Evolutionary conservation across 768 basidiomycete species (phyloP).

Genomic region (Suillus clintonianus): DNA sequence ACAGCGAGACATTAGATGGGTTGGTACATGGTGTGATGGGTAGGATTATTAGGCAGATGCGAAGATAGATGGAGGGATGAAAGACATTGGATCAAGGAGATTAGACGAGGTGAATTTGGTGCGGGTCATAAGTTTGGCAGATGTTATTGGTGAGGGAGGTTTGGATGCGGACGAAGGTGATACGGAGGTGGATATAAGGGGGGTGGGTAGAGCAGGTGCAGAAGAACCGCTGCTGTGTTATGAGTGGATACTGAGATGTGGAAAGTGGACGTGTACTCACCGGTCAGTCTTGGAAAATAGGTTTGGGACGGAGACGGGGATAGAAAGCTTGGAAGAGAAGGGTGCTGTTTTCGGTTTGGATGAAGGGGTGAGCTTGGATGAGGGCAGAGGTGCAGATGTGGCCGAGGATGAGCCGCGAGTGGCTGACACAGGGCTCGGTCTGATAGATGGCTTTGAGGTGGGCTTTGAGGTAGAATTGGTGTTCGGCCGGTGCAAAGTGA

Average conservation of each 20-base stretch:
- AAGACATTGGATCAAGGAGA: constrained; percentile 43
- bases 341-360: not conserved
- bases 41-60: constrained; percentile 59
- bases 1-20: constrained; percentile 15
- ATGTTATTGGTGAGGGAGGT: constrained; percentile 15
- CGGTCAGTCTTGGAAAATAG: constrained; percentile 56
- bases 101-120: not conserved
- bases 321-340: constrained; percentile 16
- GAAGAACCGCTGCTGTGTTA: constrained; percentile 55
- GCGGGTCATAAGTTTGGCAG: not conserved
- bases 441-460: not conserved
- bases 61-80: constrained; percentile 69
- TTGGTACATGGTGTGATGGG: not conserved
- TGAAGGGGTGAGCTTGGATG: not conserved
- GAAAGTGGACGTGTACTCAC: constrained; percentile 47
- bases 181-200: constrained; percentile 16
- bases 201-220: constrained; percentile 17
- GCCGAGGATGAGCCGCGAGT: constrained; percentile 18
- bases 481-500: not conserved
- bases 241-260: constrained; percentile 56
- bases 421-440: constrained; percentile 7
- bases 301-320: constrained; percentile 21
- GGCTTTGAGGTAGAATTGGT: not conserved
- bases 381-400: not conserved
- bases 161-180: constrained; percentile 37